Conservation (phyloP, 2,329 filamentous ascomycete species). For the Pseudogymnoascus sp. region DNA sequence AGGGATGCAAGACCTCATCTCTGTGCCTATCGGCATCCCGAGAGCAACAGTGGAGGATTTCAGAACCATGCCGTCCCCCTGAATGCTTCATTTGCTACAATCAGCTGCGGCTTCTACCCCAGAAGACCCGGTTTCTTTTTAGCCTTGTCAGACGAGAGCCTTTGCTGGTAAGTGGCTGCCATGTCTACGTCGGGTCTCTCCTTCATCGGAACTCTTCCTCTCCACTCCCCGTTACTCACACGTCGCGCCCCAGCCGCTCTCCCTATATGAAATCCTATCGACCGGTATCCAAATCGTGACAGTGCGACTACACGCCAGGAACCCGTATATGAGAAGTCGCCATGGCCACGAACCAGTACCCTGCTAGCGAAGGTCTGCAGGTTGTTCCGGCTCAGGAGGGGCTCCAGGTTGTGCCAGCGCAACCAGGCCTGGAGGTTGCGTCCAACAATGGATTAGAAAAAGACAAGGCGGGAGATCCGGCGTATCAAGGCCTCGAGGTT, state of each 20-base stretch:
- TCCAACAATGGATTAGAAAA: not conserved
- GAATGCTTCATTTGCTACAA: not conserved
- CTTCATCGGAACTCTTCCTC: not conserved
- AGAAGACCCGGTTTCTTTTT: not conserved
- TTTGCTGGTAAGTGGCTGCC: not conserved
- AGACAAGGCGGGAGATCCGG: not conserved
- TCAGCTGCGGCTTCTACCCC: not conserved
- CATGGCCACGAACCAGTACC: constrained; percentile 1
- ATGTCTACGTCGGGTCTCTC: not conserved
- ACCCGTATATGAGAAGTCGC: not conserved
- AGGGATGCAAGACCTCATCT: not conserved
- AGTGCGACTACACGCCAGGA: not conserved
- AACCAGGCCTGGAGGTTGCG: not conserved
- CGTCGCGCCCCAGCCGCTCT: not conserved
- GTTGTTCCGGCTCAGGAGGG: not conserved
- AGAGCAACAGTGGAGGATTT: not conserved
- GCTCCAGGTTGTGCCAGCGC: not conserved
- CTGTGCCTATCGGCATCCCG: not conserved
- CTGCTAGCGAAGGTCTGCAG: not conserved
- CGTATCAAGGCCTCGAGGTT: constrained; percentile 2
- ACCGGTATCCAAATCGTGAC: not conserved
- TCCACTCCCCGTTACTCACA: not conserved
- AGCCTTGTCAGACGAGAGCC: not conserved
- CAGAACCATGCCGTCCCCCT: not conserved
- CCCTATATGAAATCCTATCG: not conserved